Percentiles rank a stretch among this genome's conserved stretches.
These are phyloP conservation scores for Coemansia sp. DNA, from an alignment of 192 early-diverging fungal species.

Conservation along the genomic window DNA sequence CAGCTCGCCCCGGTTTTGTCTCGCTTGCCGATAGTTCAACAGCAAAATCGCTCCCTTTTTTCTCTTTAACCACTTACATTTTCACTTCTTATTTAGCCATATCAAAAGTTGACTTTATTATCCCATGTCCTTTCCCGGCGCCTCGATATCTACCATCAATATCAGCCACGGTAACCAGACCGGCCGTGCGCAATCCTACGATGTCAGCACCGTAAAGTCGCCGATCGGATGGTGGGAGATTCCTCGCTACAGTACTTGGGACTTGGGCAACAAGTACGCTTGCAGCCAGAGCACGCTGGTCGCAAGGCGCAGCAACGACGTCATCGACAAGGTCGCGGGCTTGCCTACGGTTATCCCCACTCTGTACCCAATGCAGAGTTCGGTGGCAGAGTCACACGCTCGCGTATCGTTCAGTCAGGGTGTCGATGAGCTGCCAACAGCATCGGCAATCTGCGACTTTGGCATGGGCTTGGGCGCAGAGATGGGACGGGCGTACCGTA, in stretches of 20 bases:
- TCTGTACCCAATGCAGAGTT: conserved; percentile 45
- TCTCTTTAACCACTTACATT: background rate
- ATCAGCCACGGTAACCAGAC: conserved; percentile 25
- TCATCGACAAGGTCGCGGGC: conserved; percentile 17
- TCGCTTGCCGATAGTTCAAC: background rate
- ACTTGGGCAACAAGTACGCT: conserved; percentile 53
- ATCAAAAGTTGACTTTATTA: background rate
- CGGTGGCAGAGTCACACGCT: conserved; percentile 31
- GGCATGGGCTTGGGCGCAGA: conserved; percentile 41
- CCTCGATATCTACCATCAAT: conserved; percentile 32
- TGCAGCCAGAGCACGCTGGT: conserved; percentile 57
- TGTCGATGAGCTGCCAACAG: conserved; percentile 17
- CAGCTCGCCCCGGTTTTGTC: background rate
- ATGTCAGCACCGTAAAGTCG: conserved; percentile 16
- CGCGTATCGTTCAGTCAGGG: conserved; percentile 45
- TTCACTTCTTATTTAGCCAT: conserved; percentile 4
- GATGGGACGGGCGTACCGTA: conserved; percentile 48
- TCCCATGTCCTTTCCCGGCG: conserved; percentile 20
- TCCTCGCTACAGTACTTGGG: conserved; percentile 52
- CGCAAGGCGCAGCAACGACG: conserved; percentile 42
- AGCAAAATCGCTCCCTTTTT: background rate
- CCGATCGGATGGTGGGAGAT: conserved; percentile 52
- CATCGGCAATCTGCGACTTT: conserved; percentile 37
- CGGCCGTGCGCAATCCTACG: conserved; percentile 14
- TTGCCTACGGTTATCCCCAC: conserved; percentile 49